Evolutionary conservation across 1,284 basidiomycete genomes (phyloP).

Genomic region (Leccinum pachyderme): DNA sequence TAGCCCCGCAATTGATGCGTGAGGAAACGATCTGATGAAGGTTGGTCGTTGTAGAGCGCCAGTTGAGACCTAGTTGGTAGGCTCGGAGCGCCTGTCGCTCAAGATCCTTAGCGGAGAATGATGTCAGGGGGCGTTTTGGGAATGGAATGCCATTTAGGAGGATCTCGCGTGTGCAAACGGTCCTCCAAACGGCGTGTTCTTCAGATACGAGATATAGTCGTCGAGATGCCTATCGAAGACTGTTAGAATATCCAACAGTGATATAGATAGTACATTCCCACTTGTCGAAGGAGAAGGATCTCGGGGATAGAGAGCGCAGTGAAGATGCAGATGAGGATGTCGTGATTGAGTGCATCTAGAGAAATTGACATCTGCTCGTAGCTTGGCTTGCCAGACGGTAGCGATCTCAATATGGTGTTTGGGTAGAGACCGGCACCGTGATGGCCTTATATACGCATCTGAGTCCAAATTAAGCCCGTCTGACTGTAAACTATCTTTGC

Average conservation of each 20-base stretch:
- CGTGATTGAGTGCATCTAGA: conserved; percentile 39
- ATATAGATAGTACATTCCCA: conserved; percentile 19
- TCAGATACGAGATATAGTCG: conserved; percentile 42
- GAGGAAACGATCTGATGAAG: conserved; percentile 26
- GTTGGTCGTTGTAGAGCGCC: conserved; percentile 35
- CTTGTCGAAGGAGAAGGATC: conserved; percentile 49
- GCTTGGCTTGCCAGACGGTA: background rate
- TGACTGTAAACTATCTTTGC: too few relatives aligned
- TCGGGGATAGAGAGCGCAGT: conserved; percentile 45
- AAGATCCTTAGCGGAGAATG: conserved; percentile 40
- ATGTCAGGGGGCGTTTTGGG: conserved; percentile 31
- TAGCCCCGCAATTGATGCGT: conserved; percentile 38
- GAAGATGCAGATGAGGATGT: conserved; percentile 49
- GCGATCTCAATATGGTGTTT: background rate
- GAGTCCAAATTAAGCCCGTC: too few relatives aligned
- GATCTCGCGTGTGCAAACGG: conserved; percentile 44
- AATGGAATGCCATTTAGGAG: conserved; percentile 48
- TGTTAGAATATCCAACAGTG: background rate
- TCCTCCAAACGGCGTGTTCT: conserved; percentile 54
- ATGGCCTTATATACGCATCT: background rate
- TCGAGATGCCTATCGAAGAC: conserved; percentile 44
- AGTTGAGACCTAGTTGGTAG: conserved; percentile 45
- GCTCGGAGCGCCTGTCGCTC: conserved; percentile 44
- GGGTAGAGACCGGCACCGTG: background rate
- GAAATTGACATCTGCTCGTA: conserved; percentile 17